Conservation (phyloP, 495 filamentous ascomycete species). For the Achaetomiella virescens region DNA sequence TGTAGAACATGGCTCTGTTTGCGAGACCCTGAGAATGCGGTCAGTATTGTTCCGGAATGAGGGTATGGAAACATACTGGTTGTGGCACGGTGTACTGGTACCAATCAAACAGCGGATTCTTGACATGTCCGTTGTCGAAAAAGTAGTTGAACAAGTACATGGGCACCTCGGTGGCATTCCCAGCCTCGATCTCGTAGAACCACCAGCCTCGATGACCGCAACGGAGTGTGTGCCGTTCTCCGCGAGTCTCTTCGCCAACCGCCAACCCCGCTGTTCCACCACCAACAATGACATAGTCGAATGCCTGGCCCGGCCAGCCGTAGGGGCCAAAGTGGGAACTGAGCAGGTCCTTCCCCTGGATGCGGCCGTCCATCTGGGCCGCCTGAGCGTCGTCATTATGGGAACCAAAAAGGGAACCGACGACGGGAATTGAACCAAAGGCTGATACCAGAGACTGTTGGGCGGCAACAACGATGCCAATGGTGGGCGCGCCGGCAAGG, state of each 20-base stretch:
- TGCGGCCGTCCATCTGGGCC: not conserved
- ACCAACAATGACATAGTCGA: not conserved
- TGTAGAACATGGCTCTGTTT: not conserved
- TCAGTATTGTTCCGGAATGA: not conserved
- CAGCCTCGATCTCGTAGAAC: not conserved
- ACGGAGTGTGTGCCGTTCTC: not conserved
- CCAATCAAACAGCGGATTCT: not conserved
- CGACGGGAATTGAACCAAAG: not conserved
- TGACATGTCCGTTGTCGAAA: not conserved
- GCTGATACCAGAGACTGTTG: not conserved
- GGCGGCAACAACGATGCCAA: not conserved
- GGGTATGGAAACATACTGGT: too few species aligned
- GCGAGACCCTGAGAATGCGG: not conserved
- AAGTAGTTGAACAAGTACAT: not conserved
- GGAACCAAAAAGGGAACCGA: not conserved
- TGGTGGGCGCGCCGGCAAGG: not conserved
- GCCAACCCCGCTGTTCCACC: not conserved
- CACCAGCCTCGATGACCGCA: not conserved
- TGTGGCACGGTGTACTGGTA: not conserved
- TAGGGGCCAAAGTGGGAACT: not conserved
- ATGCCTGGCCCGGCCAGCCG: not conserved
- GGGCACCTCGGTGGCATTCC: not conserved
- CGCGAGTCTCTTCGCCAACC: not conserved
- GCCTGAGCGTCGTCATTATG: not conserved
- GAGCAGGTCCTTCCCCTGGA: not conserved